Evolutionary conservation across 2,329 filamentous ascomycete species (phyloP), one percentile per base, ranked within the genome.

Genomic region (Verticillium zaregamsianum): DNA sequence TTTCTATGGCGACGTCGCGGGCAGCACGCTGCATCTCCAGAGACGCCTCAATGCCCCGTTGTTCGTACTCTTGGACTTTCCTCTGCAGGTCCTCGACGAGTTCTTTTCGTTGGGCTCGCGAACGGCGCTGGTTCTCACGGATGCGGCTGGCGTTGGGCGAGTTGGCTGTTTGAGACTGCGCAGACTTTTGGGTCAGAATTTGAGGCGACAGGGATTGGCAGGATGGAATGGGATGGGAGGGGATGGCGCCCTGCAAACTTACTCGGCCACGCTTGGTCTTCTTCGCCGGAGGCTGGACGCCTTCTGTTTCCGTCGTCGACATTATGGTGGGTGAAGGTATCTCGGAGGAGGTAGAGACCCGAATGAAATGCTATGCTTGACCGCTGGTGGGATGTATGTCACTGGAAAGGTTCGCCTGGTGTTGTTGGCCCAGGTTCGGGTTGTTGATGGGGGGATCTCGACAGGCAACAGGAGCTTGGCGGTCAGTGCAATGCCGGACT

Each of bases 1-100:
- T 86, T 66, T 83, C 80, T 33, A 76, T 67, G 17, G 77, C 79
- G 20, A 86, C 81, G 60, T 72, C 74, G 25, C 80, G 77, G 5
- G 83, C 83, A 1, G 80, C 80, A 32, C 74, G 75, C 69, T 86
- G 84, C 79, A 86, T 82, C 68, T 82, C 80, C 12, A 80, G 67
- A 3, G 80, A 81, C 5, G 83, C 83, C 60, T 78, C 74, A 17
- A 80, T 75, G 25, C 79, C 82, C 5, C 71, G 74, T n/a, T 70
- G 71, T 71, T 85, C 80, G 68, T 79, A 80, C 32, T 80, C 79
- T 23, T 74, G 74, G 37, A 86, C 64, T 54, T 76, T 76, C 25
- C 68, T 72, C 67, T 83, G 80, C 63, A 86, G 73, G 15, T 75
- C 74, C 58, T 79, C 76, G 61, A 85, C 71, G 62, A 81, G 80